Evolutionary conservation across 2,329 filamentous ascomycete genomes (phyloP).

Genomic region (Nemania serpens): DNA sequence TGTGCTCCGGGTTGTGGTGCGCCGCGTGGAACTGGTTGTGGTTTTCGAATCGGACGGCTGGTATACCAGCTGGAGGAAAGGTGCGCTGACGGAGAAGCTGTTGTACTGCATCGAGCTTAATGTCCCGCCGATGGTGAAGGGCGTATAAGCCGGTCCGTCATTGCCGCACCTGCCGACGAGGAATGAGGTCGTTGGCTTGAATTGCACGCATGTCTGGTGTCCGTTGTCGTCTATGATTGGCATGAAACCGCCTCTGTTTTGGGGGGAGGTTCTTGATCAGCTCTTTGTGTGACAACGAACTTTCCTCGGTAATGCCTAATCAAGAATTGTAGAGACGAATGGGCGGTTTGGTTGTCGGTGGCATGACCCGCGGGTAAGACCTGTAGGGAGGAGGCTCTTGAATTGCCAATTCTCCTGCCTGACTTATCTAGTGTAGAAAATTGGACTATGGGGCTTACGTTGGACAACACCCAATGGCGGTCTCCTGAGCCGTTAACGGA

Average conservation of each 20-base stretch:
- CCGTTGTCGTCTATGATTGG: neutral
- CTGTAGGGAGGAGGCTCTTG: no score
- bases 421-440: neutral
- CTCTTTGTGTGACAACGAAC: neutral
- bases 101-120: neutral
- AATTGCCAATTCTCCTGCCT: neutral
- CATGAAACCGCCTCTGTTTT: conserved; percentile 17
- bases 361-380: neutral
- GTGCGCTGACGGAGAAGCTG: conserved; percentile 18
- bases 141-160: conserved; percentile 13
- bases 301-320: neutral
- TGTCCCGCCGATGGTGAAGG: conserved; percentile 15
- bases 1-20: neutral
- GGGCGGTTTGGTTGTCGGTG: neutral
- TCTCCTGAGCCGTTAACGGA: conserved; percentile 22
- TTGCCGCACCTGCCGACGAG: conserved; percentile 20
- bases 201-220: conserved; percentile 22
- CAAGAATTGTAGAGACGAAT: neutral
- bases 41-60: conserved; percentile 15
- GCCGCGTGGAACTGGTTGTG: neutral
- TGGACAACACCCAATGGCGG: conserved; percentile 28
- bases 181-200: conserved; percentile 19
- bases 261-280: neutral
- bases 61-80: conserved; percentile 17
- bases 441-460: conserved; percentile 13